A percentile compares a stretch with the other conserved stretches of the same genome.
Evolutionary conservation across 2,329 filamentous ascomycete genomes (phyloP).

Genomic region (Podosphaera xanthii): DNA sequence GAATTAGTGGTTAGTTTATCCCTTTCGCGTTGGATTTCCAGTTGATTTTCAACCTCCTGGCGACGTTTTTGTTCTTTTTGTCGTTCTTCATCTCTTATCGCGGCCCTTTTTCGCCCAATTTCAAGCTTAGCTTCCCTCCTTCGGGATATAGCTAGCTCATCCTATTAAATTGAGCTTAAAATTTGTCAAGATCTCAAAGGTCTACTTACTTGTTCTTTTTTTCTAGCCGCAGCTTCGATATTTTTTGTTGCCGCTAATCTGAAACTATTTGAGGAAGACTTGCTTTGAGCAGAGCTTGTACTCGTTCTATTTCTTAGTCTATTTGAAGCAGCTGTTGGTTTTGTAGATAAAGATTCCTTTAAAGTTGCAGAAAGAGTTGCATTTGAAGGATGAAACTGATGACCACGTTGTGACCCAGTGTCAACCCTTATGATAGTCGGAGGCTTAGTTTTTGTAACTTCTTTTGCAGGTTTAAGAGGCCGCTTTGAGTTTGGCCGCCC

Average conservation of each 20-base stretch:
- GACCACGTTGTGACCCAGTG: slow-evolving; percentile 38
- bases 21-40: slow-evolving; percentile 20
- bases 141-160: slow-evolving; percentile 56
- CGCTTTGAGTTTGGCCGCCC: slow-evolving; percentile 30
- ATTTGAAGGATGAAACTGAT: slow-evolving; percentile 36
- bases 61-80: slow-evolving; percentile 34
- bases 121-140: slow-evolving; percentile 67
- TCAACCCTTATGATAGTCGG: slow-evolving; percentile 54
- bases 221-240: slow-evolving; percentile 52
- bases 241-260: slow-evolving; percentile 50
- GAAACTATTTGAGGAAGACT: slow-evolving; percentile 28
- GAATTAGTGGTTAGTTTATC: slow-evolving; percentile 20
- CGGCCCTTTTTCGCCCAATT: slow-evolving; percentile 51
- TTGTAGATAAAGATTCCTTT: slow-evolving; percentile 29
- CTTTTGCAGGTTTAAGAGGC: slow-evolving; percentile 39
- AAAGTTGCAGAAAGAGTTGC: slow-evolving; percentile 32
- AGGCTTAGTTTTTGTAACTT: slow-evolving; percentile 35
- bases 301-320: slow-evolving; percentile 39
- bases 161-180: slow-evolving; percentile 19
- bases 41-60: slow-evolving; percentile 31
- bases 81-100: slow-evolving; percentile 40
- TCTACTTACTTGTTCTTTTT: slow-evolving; percentile 42
- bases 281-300: slow-evolving; percentile 17
- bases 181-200: too few relatives aligned
- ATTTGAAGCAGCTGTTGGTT: slow-evolving; percentile 24